Evolutionary conservation across 2,329 filamentous ascomycete species (phyloP).

Genomic region (Rosellinia necatrix): DNA sequence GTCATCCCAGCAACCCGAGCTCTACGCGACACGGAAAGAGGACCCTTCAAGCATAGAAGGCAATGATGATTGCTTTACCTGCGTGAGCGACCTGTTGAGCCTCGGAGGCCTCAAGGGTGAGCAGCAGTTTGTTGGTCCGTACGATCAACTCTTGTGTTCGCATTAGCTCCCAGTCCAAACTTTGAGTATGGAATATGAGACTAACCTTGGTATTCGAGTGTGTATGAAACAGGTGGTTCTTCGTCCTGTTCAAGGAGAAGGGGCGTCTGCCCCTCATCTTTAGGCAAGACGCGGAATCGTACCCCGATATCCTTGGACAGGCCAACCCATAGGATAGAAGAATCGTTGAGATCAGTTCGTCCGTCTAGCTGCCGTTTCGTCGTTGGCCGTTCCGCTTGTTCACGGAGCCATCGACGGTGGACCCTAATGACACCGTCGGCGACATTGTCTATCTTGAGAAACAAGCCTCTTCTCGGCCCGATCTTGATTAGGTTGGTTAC

Average conservation of each 20-base stretch:
- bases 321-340: constrained; percentile 70
- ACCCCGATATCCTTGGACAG: constrained; percentile 67
- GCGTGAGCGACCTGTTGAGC: constrained; percentile 62
- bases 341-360: constrained; percentile 28
- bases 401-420: constrained; percentile 72
- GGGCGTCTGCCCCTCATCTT: constrained; percentile 51
- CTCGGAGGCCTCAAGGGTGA: constrained; percentile 68
- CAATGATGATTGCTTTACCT: constrained; percentile 71
- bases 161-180: not conserved
- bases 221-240: constrained; percentile 70
- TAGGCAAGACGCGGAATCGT: constrained; percentile 65
- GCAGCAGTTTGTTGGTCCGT: constrained; percentile 64
- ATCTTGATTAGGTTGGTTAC: constrained; percentile 70
- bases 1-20: constrained; percentile 1
- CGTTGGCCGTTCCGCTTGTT: constrained; percentile 39
- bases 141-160: constrained; percentile 66
- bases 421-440: constrained; percentile 71
- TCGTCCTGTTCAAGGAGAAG: constrained; percentile 63
- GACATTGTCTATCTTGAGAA: constrained; percentile 67
- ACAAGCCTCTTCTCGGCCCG: constrained; percentile 63
- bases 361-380: constrained; percentile 33
- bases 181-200: not conserved
- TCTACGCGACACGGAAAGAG: constrained; percentile 4
- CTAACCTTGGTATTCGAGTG: constrained; percentile 73
- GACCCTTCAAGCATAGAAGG: constrained; percentile 42